Evolutionary conservation across 148 eudicot species (phyloP).

Genomic region (Rhododendron williamsianum): DNA sequence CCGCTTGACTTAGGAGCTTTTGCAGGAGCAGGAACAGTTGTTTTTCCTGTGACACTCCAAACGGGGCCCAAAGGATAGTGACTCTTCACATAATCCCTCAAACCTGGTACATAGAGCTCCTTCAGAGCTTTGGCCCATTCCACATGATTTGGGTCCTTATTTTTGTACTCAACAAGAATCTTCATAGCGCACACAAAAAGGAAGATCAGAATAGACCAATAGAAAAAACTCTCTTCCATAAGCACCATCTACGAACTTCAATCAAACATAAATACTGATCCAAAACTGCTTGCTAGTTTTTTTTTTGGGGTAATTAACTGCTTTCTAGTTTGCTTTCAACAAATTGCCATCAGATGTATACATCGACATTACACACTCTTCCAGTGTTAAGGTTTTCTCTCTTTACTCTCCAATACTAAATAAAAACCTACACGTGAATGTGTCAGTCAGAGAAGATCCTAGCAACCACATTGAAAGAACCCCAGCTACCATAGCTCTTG

Average conservation of each 20-base stretch:
- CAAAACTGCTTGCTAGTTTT: not conserved
- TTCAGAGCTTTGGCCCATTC: conserved; percentile 97
- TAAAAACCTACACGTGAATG: not conserved
- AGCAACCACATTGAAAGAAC: not conserved
- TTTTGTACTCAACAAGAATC: conserved; percentile 88
- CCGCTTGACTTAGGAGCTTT: conserved; percentile 50
- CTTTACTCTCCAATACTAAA: not conserved
- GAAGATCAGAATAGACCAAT: not conserved
- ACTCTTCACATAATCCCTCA: conserved; percentile 88
- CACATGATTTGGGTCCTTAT: conserved; percentile 78
- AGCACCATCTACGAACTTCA: not conserved
- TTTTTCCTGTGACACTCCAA: conserved; percentile 75
- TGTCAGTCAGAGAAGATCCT: not conserved
- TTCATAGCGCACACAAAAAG: conserved; percentile 8
- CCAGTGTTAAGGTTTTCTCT: not conserved
- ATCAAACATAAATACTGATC: not conserved
- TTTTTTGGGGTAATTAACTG: too few relatives aligned
- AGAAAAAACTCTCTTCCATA: not conserved
- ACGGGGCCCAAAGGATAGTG: conserved; percentile 88
- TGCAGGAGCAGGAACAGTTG: conserved; percentile 46
- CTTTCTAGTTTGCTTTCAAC: not conserved
- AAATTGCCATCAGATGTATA: not conserved
- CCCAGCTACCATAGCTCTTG: not conserved
- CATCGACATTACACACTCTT: not conserved
- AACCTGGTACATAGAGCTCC: conserved; percentile 82